phyloP scores from a whole-genome alignment of 169 alveolate genomes.

The Plasmodium relictum region DNA sequence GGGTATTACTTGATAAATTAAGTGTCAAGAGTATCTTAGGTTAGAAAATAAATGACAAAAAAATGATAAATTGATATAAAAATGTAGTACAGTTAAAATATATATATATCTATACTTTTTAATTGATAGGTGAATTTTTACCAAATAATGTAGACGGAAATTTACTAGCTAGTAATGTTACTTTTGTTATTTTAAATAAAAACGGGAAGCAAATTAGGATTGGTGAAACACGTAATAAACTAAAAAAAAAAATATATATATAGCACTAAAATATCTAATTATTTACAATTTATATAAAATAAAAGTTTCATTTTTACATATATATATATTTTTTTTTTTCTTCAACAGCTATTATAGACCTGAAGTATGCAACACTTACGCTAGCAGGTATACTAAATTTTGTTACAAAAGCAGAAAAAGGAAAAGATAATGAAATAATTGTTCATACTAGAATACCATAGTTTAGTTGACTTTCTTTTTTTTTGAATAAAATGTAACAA shows the following conservation, averaged over 20 bases:
- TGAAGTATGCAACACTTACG: conserved; percentile 61
- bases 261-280: neutral
- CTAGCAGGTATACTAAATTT: conserved; percentile 45
- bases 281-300: neutral
- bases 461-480: neutral
- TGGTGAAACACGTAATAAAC: conserved; percentile 39
- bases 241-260: neutral
- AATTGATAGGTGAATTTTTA: conserved; percentile 21
- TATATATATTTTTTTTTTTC: conserved; percentile 6
- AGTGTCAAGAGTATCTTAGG: conserved; percentile 64
- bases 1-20: conserved; percentile 64
- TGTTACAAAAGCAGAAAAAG: conserved; percentile 61
- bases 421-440: conserved; percentile 62
- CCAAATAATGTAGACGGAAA: conserved; percentile 57
- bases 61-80: neutral
- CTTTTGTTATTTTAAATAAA: conserved; percentile 36
- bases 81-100: neutral
- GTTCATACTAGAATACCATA: conserved; percentile 73
- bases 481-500: neutral
- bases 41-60: conserved; percentile 1
- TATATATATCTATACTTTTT: neutral
- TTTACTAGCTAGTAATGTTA: conserved; percentile 28
- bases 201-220: conserved; percentile 36
- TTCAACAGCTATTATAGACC: conserved; percentile 36
- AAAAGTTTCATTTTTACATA: neutral